Evolutionary conservation across 768 basidiomycete species (phyloP), one percentile per base, ranked within the genome.

Genomic region (Floccularia luteovirens): DNA sequence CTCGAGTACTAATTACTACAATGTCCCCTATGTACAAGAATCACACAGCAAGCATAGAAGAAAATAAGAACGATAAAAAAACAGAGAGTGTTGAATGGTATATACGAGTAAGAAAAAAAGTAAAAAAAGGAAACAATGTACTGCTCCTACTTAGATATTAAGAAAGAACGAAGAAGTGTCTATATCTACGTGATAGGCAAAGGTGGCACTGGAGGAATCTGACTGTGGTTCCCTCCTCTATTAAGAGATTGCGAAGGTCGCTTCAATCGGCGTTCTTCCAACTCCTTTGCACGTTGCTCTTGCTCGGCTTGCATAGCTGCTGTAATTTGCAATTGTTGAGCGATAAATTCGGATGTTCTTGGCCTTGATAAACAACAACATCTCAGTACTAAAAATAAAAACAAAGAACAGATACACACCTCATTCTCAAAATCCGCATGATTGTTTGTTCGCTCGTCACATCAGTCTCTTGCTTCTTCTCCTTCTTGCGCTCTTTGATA

Each of bases 361-460:
- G 85, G 72, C 51, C 90, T 90, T n/a, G n/a, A n/a, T n/a, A n/a
- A n/a, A n/a, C n/a, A n/a, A 56, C 0, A 47, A 38, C 24, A 24
- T 19, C 22, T 13, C 31, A 49, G n/a, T 13, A 42, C 25, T 22
- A 16, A 33, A 22, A 14, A 55, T 3, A 38, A 38, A 24, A 27
- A 16, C 32, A 14, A 25, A 35, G 38, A 31, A 23, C 16, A 36
- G 31, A 16, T 11, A 45, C 54, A 13, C 12, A 90, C 93, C 92
- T 74, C 94, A 98, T 98, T 23, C 96, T 77, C 30, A 99, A 67
- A 47, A 99, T 93, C 42, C 91, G 72, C 70, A 99, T 77, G 43
- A 98, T 96, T 25, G 85, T 90, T 63, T 98, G 91, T 38, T 87
- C 90, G 42, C 80, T 80, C 10, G 79, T 75, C 2, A 74, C 71